phyloP scores from a whole-genome alignment of 1,139 yeast species.

The Debaryomycetaceae sp. region DNA sequence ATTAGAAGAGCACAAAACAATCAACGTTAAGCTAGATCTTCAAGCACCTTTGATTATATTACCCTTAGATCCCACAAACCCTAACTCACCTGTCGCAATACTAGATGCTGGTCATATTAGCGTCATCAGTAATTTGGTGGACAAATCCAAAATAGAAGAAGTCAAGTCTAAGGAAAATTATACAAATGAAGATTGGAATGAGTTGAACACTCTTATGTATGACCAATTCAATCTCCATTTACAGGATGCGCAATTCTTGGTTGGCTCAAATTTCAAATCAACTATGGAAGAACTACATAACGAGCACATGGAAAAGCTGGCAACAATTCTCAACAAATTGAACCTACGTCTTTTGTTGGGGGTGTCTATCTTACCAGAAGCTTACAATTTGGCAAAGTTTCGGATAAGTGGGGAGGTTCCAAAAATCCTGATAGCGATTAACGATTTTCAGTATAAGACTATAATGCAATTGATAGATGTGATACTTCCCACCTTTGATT shows the following conservation, averaged over 20 bases:
- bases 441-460: conserved; percentile 87
- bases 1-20: conserved; percentile 87
- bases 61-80: conserved; percentile 76
- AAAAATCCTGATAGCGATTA: conserved; percentile 61
- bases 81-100: conserved; percentile 86
- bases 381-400: conserved; percentile 66
- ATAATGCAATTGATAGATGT: conserved; percentile 73
- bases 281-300: conserved; percentile 69
- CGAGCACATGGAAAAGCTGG: conserved; percentile 35
- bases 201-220: conserved; percentile 77
- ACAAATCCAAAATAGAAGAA: conserved; percentile 63
- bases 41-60: conserved; percentile 93
- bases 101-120: conserved; percentile 96
- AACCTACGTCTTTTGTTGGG: conserved; percentile 73
- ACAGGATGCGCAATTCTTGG: conserved; percentile 83
- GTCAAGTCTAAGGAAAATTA: conserved; percentile 69
- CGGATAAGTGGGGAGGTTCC: conserved; percentile 83
- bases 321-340: conserved; percentile 70
- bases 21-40: conserved; percentile 78
- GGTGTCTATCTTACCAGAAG: conserved; percentile 80
- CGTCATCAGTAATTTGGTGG: conserved; percentile 76
- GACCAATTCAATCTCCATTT: conserved; percentile 77
- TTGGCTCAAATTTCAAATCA: conserved; percentile 77
- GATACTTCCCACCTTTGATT: conserved; percentile 61
- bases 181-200: conserved; percentile 66